These are phyloP conservation scores for Bondarzewia mesenterica DNA, from an alignment of 1,284 basidiomycete species.

Conservation along the genomic window DNA sequence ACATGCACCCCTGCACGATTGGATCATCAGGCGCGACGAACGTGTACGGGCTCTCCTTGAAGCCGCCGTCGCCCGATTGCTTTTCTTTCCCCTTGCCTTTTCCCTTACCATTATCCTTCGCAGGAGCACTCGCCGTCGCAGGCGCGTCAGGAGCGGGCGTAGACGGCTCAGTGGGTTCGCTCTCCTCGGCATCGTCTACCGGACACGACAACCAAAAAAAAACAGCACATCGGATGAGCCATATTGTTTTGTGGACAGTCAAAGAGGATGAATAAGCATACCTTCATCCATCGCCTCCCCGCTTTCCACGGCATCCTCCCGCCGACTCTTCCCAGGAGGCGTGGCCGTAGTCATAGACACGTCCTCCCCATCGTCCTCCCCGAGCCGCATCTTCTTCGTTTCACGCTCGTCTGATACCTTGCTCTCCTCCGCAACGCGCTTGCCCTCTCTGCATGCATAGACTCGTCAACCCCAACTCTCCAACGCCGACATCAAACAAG, in stretches of 20 bases:
- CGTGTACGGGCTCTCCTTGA: conserved; percentile 89
- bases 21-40: conserved; percentile 70
- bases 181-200: not conserved
- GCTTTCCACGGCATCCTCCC: too few relatives aligned
- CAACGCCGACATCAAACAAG: not conserved
- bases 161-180: not conserved
- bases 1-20: conserved; percentile 67
- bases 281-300: conserved; percentile 14
- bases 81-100: conserved; percentile 18
- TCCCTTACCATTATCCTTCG: conserved; percentile 7
- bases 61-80: conserved; percentile 38
- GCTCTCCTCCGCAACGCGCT: conserved; percentile 36
- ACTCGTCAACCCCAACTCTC: not conserved
- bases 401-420: conserved; percentile 31
- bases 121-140: not conserved
- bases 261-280: not conserved
- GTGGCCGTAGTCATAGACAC: not conserved
- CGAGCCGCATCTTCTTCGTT: conserved; percentile 40
- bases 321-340: conserved; percentile 9
- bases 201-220: too few relatives aligned
- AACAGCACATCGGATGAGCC: not conserved
- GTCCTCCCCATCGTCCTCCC: conserved; percentile 7
- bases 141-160: not conserved
- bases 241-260: not conserved
- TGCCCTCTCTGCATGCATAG: conserved; percentile 28